Evolutionary conservation across 2,329 filamentous ascomycete species (phyloP).

Genomic region (Fusarium brevicatenulatum): DNA sequence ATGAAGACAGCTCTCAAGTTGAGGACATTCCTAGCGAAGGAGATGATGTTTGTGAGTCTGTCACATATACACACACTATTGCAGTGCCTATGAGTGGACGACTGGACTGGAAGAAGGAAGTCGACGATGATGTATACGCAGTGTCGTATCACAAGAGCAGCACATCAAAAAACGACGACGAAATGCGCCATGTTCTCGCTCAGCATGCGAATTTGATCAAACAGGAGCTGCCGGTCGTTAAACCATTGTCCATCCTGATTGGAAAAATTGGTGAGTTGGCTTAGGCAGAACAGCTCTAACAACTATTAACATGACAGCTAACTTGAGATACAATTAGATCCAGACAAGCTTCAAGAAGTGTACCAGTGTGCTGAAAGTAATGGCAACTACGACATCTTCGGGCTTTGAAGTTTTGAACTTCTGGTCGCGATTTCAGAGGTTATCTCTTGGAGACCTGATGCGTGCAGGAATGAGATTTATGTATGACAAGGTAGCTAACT

Average conservation of each 20-base stretch:
- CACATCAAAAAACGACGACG: not conserved
- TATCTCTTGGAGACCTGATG: not conserved
- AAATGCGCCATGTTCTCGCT: not conserved
- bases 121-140: too few relatives aligned
- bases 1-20: too few relatives aligned
- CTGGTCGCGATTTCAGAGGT: not conserved
- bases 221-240: not conserved
- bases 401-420: not conserved
- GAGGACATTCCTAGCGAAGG: too few relatives aligned
- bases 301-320: not conserved
- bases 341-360: accelerated
- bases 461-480: not conserved
- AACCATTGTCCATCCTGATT: not conserved
- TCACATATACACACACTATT: too few relatives aligned
- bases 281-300: accelerated
- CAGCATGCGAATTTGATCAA: accelerated
- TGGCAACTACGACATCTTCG: not conserved
- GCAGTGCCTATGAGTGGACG: not conserved
- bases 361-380: not conserved
- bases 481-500: not conserved
- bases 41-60: too few relatives aligned
- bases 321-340: not conserved
- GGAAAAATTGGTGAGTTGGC: not conserved
- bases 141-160: not conserved
- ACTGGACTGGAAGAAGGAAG: not conserved